Evolutionary conservation across 2,329 filamentous ascomycete genomes (phyloP).

Genomic region (Aspergillus ochraceus): DNA sequence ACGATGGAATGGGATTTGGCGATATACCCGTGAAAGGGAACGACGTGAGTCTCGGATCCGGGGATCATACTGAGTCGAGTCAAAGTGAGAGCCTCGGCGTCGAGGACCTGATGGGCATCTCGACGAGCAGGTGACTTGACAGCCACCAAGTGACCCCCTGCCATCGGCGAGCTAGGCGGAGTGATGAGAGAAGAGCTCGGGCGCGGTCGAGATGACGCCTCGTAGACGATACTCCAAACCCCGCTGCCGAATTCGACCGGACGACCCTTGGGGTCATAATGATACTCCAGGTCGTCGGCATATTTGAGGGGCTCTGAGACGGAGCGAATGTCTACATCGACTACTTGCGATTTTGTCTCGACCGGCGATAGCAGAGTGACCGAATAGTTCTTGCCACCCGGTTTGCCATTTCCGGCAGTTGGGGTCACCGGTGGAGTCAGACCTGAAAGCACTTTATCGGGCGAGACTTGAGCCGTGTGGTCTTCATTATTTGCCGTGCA

Average conservation of each 20-base stretch:
- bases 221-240: slow-evolving; percentile 51
- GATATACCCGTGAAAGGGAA: slow-evolving; percentile 49
- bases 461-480: slow-evolving; percentile 9
- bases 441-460: slow-evolving; percentile 14
- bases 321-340: neutral
- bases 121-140: slow-evolving; percentile 46
- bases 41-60: slow-evolving; percentile 37
- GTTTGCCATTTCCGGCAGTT: slow-evolving; percentile 21
- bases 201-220: slow-evolving; percentile 32
- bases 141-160: slow-evolving; percentile 37
- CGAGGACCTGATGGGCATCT: slow-evolving; percentile 42
- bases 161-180: slow-evolving; percentile 38
- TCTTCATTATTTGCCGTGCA: slow-evolving; percentile 20
- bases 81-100: slow-evolving; percentile 44
- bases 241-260: slow-evolving; percentile 45
- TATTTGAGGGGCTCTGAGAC: slow-evolving; percentile 27
- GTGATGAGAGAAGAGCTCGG: slow-evolving; percentile 20
- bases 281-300: slow-evolving; percentile 34
- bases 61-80: slow-evolving; percentile 37
- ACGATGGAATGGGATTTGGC: slow-evolving; percentile 41
- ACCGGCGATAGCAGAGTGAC: slow-evolving; percentile 6
- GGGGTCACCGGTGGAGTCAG: slow-evolving; percentile 40
- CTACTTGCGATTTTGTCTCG: slow-evolving; percentile 3
- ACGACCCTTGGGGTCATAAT: slow-evolving; percentile 26
- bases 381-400: slow-evolving; percentile 7